phyloP scores from a whole-genome alignment of 306 rosid species.

The Cicer judaicum region DNA sequence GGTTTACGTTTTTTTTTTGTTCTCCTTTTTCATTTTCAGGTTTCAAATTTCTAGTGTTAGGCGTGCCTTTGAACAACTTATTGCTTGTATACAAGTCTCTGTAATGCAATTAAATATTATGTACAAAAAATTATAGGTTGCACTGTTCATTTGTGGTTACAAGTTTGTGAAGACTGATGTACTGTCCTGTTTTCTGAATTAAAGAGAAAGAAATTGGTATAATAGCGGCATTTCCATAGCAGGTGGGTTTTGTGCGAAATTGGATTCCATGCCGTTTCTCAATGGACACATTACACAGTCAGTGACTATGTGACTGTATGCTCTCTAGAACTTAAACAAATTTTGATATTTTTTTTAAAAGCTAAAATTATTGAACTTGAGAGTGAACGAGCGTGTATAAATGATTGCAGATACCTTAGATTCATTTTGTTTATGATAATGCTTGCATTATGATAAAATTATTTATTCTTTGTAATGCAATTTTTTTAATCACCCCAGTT shows the following conservation, averaged over 20 bases:
- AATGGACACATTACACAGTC: too few species aligned
- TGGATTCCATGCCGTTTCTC: too few species aligned
- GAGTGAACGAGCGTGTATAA: too few species aligned
- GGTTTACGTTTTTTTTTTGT: neutral
- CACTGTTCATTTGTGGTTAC: slow-evolving; percentile 20
- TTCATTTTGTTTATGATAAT: too few species aligned
- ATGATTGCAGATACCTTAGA: too few species aligned
- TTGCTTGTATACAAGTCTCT: slow-evolving; percentile 31
- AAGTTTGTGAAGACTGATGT: slow-evolving; percentile 26
- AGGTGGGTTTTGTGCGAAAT: neutral
- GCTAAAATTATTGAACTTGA: too few species aligned
- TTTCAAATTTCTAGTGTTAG: slow-evolving; percentile 17
- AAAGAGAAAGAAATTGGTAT: neutral
- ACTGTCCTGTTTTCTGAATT: neutral
- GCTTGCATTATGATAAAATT: too few species aligned
- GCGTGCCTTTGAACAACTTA: slow-evolving; percentile 19
- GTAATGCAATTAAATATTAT: slow-evolving; percentile 37
- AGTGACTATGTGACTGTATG: too few species aligned
- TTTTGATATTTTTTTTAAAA: too few species aligned
- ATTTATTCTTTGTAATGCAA: too few species aligned
- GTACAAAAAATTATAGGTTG: slow-evolving; percentile 38
- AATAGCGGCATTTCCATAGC: neutral
- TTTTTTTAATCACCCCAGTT: too few species aligned
- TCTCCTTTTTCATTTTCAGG: neutral
- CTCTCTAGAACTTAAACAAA: too few species aligned